Conservation (phyloP, 2,329 filamentous ascomycete species). For the Didymellaceae sp. region DNA sequence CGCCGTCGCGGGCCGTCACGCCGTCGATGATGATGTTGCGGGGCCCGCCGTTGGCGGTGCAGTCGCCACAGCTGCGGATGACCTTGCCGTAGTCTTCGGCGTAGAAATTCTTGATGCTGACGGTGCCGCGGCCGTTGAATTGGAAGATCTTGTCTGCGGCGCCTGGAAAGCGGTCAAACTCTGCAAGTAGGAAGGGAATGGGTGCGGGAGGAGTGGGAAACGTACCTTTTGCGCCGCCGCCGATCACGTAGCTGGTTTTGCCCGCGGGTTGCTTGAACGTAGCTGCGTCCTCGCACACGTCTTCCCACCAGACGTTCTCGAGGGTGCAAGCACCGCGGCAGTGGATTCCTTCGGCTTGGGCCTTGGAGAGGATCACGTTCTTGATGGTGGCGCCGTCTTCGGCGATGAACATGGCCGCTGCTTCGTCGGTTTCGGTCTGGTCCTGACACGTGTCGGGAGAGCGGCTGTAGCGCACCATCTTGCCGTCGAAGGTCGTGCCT, state of each 20-base stretch:
- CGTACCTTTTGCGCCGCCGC: conserved; percentile 26
- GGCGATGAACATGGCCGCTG: conserved; percentile 30
- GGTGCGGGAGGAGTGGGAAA: too few species aligned
- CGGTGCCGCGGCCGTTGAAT: conserved; percentile 32
- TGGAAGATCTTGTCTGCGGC: conserved; percentile 34
- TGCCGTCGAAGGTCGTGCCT: conserved; percentile 19
- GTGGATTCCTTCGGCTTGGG: conserved; percentile 58
- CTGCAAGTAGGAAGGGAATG: background rate
- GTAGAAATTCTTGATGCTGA: conserved; percentile 31
- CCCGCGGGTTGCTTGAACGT: conserved; percentile 23
- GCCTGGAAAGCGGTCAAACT: background rate
- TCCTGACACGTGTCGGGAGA: conserved; percentile 20
- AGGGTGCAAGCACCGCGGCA: conserved; percentile 55
- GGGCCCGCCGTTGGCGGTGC: conserved; percentile 50
- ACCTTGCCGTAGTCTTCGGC: conserved; percentile 31
- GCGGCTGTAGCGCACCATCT: conserved; percentile 21
- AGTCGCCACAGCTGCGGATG: conserved; percentile 23
- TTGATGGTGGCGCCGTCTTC: conserved; percentile 55
- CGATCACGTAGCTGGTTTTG: conserved; percentile 22
- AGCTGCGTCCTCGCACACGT: conserved; percentile 18
- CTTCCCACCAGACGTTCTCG: conserved; percentile 21
- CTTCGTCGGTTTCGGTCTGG: conserved; percentile 20
- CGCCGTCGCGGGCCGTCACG: conserved; percentile 25
- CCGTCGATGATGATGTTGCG: conserved; percentile 51
- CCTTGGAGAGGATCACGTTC: conserved; percentile 58